phyloP scores from a whole-genome alignment of 495 filamentous ascomycete species.

The Talaromyces thailandensis region DNA sequence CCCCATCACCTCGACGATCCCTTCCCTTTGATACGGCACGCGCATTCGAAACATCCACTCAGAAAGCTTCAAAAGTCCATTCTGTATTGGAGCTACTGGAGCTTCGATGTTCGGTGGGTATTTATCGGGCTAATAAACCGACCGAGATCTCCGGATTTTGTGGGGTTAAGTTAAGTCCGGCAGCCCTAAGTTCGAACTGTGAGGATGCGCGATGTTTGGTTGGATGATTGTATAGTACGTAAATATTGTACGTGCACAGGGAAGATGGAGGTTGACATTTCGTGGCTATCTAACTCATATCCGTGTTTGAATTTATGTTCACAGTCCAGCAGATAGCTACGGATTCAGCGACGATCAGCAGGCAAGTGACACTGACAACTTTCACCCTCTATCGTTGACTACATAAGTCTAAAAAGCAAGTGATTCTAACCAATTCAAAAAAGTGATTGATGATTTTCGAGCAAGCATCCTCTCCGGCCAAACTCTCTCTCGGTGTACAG shows the following conservation, averaged over 20 bases:
- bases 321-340: background rate
- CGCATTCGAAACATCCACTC: background rate
- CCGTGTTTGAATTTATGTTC: background rate
- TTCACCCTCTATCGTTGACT: background rate
- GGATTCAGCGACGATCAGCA: background rate
- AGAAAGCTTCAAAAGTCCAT: background rate
- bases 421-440: background rate
- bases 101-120: background rate
- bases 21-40: background rate
- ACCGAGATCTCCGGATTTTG: slow-evolving; percentile 1
- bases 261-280: background rate
- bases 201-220: background rate
- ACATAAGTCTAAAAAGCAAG: background rate
- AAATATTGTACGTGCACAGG: background rate
- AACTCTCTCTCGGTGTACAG: background rate
- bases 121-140: background rate
- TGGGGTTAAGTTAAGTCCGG: slow-evolving; percentile 2
- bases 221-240: background rate
- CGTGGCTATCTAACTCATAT: background rate
- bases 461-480: background rate
- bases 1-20: background rate
- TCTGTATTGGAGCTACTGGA: too few species aligned
- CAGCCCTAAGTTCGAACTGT: background rate
- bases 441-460: background rate
- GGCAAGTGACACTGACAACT: background rate